phyloP scores from a whole-genome alignment of 768 basidiomycete species.

The Serendipita vermifera region DNA sequence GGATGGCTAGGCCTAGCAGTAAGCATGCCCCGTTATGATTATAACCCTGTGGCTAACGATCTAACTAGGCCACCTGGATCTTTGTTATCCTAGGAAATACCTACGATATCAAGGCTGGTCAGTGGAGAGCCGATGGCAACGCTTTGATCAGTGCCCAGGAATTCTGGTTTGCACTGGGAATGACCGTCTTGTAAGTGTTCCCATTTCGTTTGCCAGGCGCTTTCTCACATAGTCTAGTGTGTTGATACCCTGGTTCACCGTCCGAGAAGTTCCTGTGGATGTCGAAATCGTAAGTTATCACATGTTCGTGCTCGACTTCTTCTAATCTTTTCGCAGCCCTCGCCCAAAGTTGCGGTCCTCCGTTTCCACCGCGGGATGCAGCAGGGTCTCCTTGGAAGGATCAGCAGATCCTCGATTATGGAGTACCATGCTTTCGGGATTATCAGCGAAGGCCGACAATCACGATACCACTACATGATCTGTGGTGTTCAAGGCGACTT shows the following conservation, averaged over 20 bases:
- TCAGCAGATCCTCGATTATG: slow-evolving; percentile 60
- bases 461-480: slow-evolving; percentile 69
- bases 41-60: slow-evolving; percentile 25
- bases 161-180: slow-evolving; percentile 62
- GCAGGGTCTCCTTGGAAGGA: slow-evolving; percentile 60
- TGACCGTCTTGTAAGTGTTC: slow-evolving; percentile 52
- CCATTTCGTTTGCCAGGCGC: not conserved
- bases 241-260: slow-evolving; percentile 61
- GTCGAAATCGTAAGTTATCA: slow-evolving; percentile 50
- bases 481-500: slow-evolving; percentile 77
- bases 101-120: slow-evolving; percentile 40
- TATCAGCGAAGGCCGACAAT: slow-evolving; percentile 58
- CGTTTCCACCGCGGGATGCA: slow-evolving; percentile 77
- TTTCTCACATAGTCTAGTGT: slow-evolving; percentile 32
- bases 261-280: slow-evolving; percentile 57
- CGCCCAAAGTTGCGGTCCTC: slow-evolving; percentile 63
- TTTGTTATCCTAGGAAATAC: slow-evolving; percentile 56
- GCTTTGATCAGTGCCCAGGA: slow-evolving; percentile 54
- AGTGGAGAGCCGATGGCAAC: slow-evolving; percentile 44
- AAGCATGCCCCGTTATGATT: slow-evolving; percentile 31
- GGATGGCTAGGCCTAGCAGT: slow-evolving; percentile 56
- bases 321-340: slow-evolving; percentile 37
- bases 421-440: slow-evolving; percentile 78
- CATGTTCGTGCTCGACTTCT: slow-evolving; percentile 3
- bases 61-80: slow-evolving; percentile 33